A percentile compares a stretch with the other conserved stretches of the same genome.
Evolutionary conservation across 2,329 filamentous ascomycete species (phyloP).

Genomic region (Pseudogymnoascus sp.): DNA sequence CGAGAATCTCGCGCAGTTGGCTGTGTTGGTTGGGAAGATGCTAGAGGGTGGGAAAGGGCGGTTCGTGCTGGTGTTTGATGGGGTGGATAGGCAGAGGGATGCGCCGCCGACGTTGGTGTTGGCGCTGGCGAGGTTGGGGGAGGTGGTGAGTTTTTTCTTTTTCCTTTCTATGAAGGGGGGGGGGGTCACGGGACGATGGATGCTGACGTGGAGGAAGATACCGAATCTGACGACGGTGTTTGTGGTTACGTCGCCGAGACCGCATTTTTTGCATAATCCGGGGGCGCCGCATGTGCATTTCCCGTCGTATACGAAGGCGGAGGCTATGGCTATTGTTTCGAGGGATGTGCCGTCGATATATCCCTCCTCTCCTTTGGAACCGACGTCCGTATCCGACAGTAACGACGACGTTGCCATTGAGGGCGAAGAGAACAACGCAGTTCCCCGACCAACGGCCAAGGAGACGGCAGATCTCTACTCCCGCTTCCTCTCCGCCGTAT

Average conservation of each 20-base stretch:
- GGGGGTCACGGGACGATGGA: too few species aligned
- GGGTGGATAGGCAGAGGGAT: constrained; percentile 76
- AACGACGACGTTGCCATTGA: background rate
- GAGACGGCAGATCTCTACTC: constrained; percentile 63
- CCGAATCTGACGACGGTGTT: constrained; percentile 69
- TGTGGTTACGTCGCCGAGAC: constrained; percentile 63
- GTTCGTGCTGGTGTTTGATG: constrained; percentile 81
- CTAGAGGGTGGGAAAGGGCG: constrained; percentile 41
- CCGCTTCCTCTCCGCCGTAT: constrained; percentile 74
- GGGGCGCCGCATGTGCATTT: constrained; percentile 74
- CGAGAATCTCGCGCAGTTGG: constrained; percentile 71
- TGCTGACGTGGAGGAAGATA: constrained; percentile 50
- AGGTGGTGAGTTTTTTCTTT: constrained; percentile 52
- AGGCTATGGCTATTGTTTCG: constrained; percentile 72
- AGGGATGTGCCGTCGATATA: constrained; percentile 41
- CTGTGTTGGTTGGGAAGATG: constrained; percentile 61
- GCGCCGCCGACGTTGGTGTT: constrained; percentile 69
- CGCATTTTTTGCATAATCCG: constrained; percentile 59
- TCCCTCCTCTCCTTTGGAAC: constrained; percentile 19
- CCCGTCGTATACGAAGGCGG: constrained; percentile 70
- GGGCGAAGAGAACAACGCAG: constrained; percentile 7
- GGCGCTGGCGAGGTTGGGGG: constrained; percentile 71
- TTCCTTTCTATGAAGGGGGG: too few species aligned
- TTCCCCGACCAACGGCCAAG: constrained; percentile 29
- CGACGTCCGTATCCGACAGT: constrained; percentile 20